phyloP scores from a whole-genome alignment of 306 rosid genomes.

The Lathyrus sativus region DNA sequence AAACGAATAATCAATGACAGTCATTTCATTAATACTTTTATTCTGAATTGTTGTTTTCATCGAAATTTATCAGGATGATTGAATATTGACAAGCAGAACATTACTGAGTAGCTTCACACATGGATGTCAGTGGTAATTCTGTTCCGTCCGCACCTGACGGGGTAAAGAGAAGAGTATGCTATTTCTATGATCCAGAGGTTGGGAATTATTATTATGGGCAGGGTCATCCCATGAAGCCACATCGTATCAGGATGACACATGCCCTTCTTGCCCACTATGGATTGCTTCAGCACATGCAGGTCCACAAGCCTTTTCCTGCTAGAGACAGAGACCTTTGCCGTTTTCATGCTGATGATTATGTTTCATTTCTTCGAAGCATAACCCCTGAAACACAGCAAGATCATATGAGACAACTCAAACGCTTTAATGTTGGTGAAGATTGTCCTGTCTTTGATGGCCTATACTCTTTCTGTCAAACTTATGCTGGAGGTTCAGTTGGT shows the following conservation, averaged over 20 bases:
- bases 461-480: conserved; percentile 81
- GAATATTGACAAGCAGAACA: conserved; percentile 30
- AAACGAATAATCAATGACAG: too few relatives aligned
- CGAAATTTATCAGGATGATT: conserved; percentile 28
- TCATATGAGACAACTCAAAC: conserved; percentile 82
- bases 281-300: conserved; percentile 86
- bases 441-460: conserved; percentile 91
- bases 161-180: conserved; percentile 76
- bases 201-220: conserved; percentile 92
- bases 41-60: background rate
- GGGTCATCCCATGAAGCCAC: conserved; percentile 97
- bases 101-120: conserved; percentile 2
- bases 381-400: conserved; percentile 91
- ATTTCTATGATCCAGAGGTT: conserved; percentile 88
- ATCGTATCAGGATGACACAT: conserved; percentile 85
- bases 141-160: conserved; percentile 78
- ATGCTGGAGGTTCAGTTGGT: conserved; percentile 94
- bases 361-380: conserved; percentile 72
- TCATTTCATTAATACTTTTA: too few relatives aligned
- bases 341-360: conserved; percentile 88
- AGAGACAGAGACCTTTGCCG: conserved; percentile 82
- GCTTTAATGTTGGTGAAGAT: conserved; percentile 90
- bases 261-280: conserved; percentile 90
- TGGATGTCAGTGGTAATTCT: conserved; percentile 49
- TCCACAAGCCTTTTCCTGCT: conserved; percentile 88